Evolutionary conservation across 2,329 filamentous ascomycete species (phyloP).

Genomic region (Dactylella cylindrospora): DNA sequence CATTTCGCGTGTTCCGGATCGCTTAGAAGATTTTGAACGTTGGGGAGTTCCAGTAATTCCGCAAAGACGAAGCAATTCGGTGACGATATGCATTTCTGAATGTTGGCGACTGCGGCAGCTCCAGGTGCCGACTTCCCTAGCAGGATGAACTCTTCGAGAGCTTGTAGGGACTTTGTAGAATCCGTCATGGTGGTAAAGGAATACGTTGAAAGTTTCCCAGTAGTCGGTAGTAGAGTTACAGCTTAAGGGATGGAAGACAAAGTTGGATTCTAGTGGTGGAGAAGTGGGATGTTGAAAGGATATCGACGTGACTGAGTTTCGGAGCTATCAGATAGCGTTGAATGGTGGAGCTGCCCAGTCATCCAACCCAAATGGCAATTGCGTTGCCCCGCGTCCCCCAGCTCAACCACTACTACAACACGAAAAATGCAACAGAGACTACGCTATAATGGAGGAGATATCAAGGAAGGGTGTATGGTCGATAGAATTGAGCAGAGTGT

Average conservation of each 20-base stretch:
- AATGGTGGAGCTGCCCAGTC: constrained; percentile 27
- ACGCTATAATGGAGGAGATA: too few relatives aligned
- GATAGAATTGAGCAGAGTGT: too few relatives aligned
- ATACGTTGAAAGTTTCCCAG: too few relatives aligned
- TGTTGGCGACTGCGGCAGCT: constrained; percentile 79
- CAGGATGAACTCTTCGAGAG: constrained; percentile 78
- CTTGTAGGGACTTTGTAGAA: constrained; percentile 61
- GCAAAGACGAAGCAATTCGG: constrained; percentile 90
- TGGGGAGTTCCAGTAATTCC: constrained; percentile 80
- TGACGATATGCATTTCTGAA: constrained; percentile 84
- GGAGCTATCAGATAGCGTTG: constrained; percentile 4
- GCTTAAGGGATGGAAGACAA: neutral
- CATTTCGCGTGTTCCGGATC: constrained; percentile 65
- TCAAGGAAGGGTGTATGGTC: too few relatives aligned
- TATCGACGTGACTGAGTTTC: constrained; percentile 33
- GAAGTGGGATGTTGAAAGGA: constrained; percentile 2
- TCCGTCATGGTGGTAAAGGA: constrained; percentile 49
- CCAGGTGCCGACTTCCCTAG: constrained; percentile 84
- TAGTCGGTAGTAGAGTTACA: neutral
- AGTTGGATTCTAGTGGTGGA: neutral
- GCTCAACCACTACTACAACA: neutral
- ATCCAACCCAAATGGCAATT: constrained; percentile 17
- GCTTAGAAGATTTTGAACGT: constrained; percentile 71
- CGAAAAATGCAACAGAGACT: too few relatives aligned
- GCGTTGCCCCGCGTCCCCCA: constrained; percentile 28